These are phyloP conservation scores for Fragosphaeria purpurea DNA, from an alignment of 2,329 filamentous ascomycete genomes.

Conservation along the genomic window DNA sequence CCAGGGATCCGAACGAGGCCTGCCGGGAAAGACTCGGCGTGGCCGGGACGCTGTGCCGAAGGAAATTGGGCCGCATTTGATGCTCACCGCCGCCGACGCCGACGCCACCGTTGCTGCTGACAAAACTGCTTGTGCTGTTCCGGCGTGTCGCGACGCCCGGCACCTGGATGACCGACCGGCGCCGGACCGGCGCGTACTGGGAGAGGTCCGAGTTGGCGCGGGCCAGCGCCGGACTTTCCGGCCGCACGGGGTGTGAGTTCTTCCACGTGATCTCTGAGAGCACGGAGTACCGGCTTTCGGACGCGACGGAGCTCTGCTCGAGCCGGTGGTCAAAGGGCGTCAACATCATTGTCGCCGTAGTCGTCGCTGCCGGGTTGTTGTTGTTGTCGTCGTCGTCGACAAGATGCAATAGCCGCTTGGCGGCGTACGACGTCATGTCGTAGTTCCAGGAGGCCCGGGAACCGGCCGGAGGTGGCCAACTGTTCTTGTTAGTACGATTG, in stretches of 20 bases:
- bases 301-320: constrained; percentile 23
- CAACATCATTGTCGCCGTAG: too few relatives aligned
- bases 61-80: constrained; percentile 21
- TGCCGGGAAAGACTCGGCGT: constrained; percentile 28
- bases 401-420: constrained; percentile 32
- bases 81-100: constrained; percentile 12
- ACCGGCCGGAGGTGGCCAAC: constrained; percentile 21
- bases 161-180: constrained; percentile 37
- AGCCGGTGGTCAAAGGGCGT: constrained; percentile 21
- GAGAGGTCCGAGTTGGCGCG: constrained; percentile 38
- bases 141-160: constrained; percentile 40
- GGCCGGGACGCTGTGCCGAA: constrained; percentile 26
- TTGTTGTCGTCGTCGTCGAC: constrained; percentile 19
- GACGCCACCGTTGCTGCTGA: not conserved
- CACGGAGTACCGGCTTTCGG: constrained; percentile 24
- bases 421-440: constrained; percentile 34
- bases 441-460: constrained; percentile 32
- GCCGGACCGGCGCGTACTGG: constrained; percentile 36
- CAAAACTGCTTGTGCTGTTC: constrained; percentile 15
- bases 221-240: constrained; percentile 21
- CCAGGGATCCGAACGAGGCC: constrained; percentile 29
- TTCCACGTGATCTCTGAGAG: constrained; percentile 26
- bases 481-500: constrained; percentile 10
- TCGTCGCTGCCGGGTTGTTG: too few relatives aligned
- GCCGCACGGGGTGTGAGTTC: constrained; percentile 23